Base-by-base conservation (phyloP, 2,329 filamentous ascomycete genomes). In the Sclerotinia trifoliorum region DNA sequence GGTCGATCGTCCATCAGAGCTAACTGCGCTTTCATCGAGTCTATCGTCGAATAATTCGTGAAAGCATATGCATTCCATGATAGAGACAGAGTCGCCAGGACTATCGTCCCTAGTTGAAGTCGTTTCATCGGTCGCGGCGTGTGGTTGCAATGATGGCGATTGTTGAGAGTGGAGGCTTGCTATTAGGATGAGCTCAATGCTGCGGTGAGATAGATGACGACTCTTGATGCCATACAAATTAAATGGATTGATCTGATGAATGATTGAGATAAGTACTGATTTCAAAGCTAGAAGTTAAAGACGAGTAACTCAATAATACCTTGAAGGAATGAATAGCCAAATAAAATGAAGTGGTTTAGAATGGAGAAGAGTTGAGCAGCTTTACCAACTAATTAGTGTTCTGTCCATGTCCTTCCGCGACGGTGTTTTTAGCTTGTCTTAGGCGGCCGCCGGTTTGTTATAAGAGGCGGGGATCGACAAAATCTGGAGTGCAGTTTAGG, bases 1-100 rank as follows among this genome's bases (percentile, higher is more conserved):
- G 93, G 90, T 62, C 92, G 86, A 75, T 90, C 88, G 73, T 87
- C 90, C 80, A 92, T 86, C 58, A 94, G 81, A 49, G 89, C 85
- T 77, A 93, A 83, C 77, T 91, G 87, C 54, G 87, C 86, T 74
- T 83, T 86, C 77, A 86, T 81, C 80, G 85, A 87, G 73, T 87
- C 86, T 71, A 84, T 78, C 63, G 85, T 84, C 65, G 87, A 87
- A 74, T 86, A 88, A 77, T 88, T 90, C 71, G 73, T 78, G 75
- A 80, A 83, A 52, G 76, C 81, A 71, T 78, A 77, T 26, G 77
- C 78, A 21, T 80, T 73, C 69, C 78, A 78, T 69, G 81, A 79
- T 75, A 84, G 75, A 71, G 79, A 78, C 72, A 83, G 76, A 21
- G 74, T 69, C 62, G 70, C 74, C 49, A 77, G 70, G 66, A 71